Base-by-base conservation (phyloP, 2,329 filamentous ascomycete species). In the Epichloe coenophiala region DNA sequence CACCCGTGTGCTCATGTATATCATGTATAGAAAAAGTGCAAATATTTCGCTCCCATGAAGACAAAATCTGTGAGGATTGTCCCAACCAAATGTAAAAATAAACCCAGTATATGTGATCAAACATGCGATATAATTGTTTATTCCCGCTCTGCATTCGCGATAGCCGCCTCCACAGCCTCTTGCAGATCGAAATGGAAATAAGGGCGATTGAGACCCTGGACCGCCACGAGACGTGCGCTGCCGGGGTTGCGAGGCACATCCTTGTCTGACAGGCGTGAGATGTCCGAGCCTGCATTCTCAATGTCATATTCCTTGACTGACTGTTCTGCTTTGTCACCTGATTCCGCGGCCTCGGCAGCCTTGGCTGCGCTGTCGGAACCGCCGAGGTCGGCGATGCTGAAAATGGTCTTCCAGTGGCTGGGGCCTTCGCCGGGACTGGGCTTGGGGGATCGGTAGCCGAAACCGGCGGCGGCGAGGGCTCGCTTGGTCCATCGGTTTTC, bases 381-480 rank as follows among this genome's bases (percentile, higher is more conserved):
- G 53, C 88, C 81, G 48, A 95, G 80, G 61, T 95, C 88, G 1
- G 91, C 88, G 36, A 97, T 90, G 61, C 81, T 88, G 75, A 96
- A 97, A 58, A 97, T 90, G 21, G 88, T 86, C 67, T 88, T 90
- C 65, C 65, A 68, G 19, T 65, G 59, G 15, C 60, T 61, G 2
- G 61, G 48, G 13, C 54, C 55, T 50, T 56, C 54, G 36, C 51
- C 57, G 17, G 43, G 51, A 41, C n/a, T 54, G 12, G 50, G 60
- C 50, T 36, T 59, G 9, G 59, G 5, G 5, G 64, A 65, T 11
- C 62, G 63, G 58, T 62, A 67, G 8, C 76, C 77, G 54, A 80
- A 79, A 1, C 76, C 76, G 3, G 74, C 75, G 5, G 71, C 71
- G 1, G 71, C 70, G 2, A 80, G 65, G 1, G 76, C 75, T n/a